Conservation (phyloP, 2,329 filamentous ascomycete genomes). For the Aspergillus ruber region DNA sequence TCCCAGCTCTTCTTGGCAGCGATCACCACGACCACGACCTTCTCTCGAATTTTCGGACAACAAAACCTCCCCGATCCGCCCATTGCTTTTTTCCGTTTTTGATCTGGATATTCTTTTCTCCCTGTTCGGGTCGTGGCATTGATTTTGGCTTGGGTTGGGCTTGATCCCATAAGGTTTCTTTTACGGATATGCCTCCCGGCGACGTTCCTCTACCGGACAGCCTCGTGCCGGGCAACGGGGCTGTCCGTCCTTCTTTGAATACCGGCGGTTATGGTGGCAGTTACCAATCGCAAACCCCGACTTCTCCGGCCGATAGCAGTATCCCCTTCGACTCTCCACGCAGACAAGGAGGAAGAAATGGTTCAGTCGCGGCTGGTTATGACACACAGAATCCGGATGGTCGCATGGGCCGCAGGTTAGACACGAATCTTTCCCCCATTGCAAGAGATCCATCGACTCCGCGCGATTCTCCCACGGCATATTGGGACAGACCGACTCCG, state of each 20-base stretch:
- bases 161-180: neutral
- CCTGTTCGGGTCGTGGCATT: neutral
- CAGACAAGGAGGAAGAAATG: conserved; percentile 19
- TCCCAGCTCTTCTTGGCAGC: neutral
- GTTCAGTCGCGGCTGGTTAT: conserved; percentile 16
- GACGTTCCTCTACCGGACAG: conserved; percentile 35
- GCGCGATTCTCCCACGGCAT: conserved; percentile 20
- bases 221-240: conserved; percentile 38
- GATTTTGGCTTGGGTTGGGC: neutral
- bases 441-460: conserved; percentile 17
- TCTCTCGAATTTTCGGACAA: neutral
- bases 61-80: neutral
- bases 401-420: conserved; percentile 24
- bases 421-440: conserved; percentile 18
- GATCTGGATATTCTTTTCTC: neutral
- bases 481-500: conserved; percentile 27
- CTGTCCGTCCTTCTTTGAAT: conserved; percentile 31
- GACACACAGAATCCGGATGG: conserved; percentile 23
- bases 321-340: conserved; percentile 31
- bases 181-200: conserved; percentile 36
- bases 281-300: conserved; percentile 34
- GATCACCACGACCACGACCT: neutral
- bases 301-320: conserved; percentile 33
- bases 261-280: conserved; percentile 29
- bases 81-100: neutral